Percentiles rank a stretch among this genome's conserved stretches.
These are phyloP conservation scores for Scytalidium sp. DNA, from an alignment of 2,329 filamentous ascomycete species.

Conservation along the genomic window DNA sequence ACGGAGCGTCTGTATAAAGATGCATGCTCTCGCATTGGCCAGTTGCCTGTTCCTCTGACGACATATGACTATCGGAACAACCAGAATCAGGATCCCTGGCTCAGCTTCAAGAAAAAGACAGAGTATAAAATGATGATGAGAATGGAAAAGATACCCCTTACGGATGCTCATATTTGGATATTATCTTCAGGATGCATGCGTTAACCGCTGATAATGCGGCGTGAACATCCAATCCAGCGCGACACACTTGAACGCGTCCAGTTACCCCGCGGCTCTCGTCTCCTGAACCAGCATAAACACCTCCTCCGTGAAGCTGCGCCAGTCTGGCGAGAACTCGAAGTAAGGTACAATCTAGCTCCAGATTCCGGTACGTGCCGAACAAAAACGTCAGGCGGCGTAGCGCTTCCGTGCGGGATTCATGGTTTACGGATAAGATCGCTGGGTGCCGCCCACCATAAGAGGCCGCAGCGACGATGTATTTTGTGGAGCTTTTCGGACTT, in stretches of 20 bases:
- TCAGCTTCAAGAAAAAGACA: too few species aligned
- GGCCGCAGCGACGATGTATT: background rate
- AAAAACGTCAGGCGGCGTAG: slow-evolving; percentile 7
- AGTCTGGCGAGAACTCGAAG: slow-evolving; percentile 5
- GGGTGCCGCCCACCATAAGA: slow-evolving; percentile 11
- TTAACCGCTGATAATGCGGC: slow-evolving; percentile 1
- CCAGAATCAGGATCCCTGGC: too few species aligned
- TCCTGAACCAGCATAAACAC: too few species aligned
- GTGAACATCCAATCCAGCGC: slow-evolving; percentile 10
- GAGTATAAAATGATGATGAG: background rate
- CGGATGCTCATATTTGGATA: slow-evolving; percentile 9
- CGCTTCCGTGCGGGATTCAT: slow-evolving; percentile 17
- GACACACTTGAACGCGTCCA: slow-evolving; percentile 6
- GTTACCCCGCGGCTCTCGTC: background rate
- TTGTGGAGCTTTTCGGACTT: too few species aligned
- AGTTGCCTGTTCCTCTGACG: background rate
- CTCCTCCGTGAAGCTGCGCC: too few species aligned
- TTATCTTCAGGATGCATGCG: slow-evolving; percentile 3
- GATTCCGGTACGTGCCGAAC: slow-evolving; percentile 6
- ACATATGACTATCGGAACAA: background rate
- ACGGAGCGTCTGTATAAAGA: slow-evolving; percentile 6
- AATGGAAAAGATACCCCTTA: slow-evolving; percentile 1
- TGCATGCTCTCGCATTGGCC: slow-evolving; percentile 4
- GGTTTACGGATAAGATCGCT: slow-evolving; percentile 13
- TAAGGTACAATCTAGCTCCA: slow-evolving; percentile 6